These are phyloP conservation scores for Lachnellula cervina DNA, from an alignment of 2,329 filamentous ascomycete genomes.

Conservation along the genomic window DNA sequence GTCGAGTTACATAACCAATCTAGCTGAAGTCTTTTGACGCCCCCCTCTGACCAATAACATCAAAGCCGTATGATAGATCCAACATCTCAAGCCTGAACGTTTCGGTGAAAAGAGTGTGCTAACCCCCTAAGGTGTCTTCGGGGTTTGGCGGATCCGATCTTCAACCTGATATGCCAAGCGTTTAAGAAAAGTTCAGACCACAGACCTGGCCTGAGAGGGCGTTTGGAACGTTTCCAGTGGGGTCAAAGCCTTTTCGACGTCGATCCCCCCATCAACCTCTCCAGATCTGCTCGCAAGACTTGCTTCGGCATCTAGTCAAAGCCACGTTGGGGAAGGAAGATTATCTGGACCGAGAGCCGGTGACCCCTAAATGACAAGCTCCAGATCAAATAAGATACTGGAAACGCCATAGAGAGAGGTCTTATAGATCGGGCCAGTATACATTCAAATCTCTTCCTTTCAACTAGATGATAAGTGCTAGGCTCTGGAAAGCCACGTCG, in stretches of 20 bases:
- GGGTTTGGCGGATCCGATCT: constrained; percentile 23
- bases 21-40: constrained; percentile 22
- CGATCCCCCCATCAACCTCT: constrained; percentile 23
- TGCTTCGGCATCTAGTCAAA: constrained; percentile 24
- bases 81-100: constrained; percentile 19
- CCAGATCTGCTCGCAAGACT: constrained; percentile 22
- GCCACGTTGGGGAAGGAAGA: constrained; percentile 21
- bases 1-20: constrained; percentile 20
- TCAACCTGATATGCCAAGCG: constrained; percentile 26
- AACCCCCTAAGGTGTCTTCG: constrained; percentile 22
- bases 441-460: constrained; percentile 17
- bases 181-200: constrained; percentile 27
- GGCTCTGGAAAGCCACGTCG: constrained; percentile 19
- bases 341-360: constrained; percentile 24
- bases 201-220: constrained; percentile 27
- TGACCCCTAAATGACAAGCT: constrained; percentile 19
- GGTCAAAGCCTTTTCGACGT: constrained; percentile 32
- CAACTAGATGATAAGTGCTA: constrained; percentile 17
- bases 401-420: constrained; percentile 24
- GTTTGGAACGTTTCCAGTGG: constrained; percentile 31
- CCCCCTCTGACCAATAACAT: constrained; percentile 20
- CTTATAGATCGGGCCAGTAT: constrained; percentile 23
- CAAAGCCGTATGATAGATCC: constrained; percentile 18
- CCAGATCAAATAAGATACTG: constrained; percentile 24
- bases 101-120: constrained; percentile 20